These are phyloP conservation scores for Dujonia santamariae DNA, from an alignment of 1,139 yeast species.

Conservation along the genomic window DNA sequence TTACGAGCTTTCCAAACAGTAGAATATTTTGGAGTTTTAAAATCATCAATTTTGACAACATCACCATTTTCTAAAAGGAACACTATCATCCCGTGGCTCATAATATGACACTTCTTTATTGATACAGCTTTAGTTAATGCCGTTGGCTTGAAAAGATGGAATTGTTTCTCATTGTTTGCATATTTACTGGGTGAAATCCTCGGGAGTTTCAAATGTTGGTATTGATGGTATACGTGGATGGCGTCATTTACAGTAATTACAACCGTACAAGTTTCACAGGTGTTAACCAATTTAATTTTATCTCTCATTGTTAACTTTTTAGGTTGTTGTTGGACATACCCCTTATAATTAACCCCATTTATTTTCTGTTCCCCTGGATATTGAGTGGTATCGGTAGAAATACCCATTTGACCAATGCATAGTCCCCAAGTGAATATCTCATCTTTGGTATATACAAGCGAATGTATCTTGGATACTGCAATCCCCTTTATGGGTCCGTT, in stretches of 20 bases:
- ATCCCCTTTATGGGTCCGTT: constrained; percentile 43
- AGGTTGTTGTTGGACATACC: constrained; percentile 40
- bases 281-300: constrained; percentile 55
- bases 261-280: constrained; percentile 72
- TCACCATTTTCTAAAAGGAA: constrained; percentile 55
- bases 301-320: constrained; percentile 43
- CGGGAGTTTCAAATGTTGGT: constrained; percentile 52
- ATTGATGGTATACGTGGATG: constrained; percentile 60
- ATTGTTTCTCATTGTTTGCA: constrained; percentile 34
- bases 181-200: constrained; percentile 29
- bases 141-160: constrained; percentile 54
- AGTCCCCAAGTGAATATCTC: constrained; percentile 74
- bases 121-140: constrained; percentile 38
- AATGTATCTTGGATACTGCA: constrained; percentile 70
- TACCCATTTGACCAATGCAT: constrained; percentile 85
- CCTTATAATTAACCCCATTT: constrained; percentile 28
- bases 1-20: constrained; percentile 56
- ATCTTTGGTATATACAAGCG: constrained; percentile 55
- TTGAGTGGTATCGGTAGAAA: constrained; percentile 18
- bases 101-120: constrained; percentile 32
- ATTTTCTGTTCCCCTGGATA: constrained; percentile 23
- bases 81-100: constrained; percentile 33
- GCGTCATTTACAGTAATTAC: constrained; percentile 59
- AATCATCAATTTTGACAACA: constrained; percentile 34
- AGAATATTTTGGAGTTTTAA: constrained; percentile 33